Conservation (phyloP, 2,329 filamentous ascomycete genomes). For the Talaromyces sp. region DNA sequence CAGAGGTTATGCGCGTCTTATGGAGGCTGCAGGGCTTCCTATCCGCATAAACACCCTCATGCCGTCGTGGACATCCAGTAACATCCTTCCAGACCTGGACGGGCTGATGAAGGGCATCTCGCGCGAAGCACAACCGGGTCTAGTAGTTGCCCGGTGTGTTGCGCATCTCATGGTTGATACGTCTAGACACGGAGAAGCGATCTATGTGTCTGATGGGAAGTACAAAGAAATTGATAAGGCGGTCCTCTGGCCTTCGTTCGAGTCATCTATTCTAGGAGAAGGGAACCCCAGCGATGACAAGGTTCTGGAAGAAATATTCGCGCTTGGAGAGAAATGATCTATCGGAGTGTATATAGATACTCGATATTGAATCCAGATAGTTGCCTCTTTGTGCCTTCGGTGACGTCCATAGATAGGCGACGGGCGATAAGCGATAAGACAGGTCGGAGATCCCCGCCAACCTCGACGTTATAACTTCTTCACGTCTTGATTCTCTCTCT, state of each 20-base stretch:
- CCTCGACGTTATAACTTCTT: neutral
- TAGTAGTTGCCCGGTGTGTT: conserved; percentile 46
- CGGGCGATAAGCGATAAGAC: neutral
- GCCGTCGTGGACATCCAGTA: conserved; percentile 52
- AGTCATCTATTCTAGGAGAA: conserved; percentile 2
- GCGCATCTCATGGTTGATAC: conserved; percentile 48
- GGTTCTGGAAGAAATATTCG: neutral
- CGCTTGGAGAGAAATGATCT: neutral
- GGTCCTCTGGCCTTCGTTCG: neutral
- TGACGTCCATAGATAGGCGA: neutral
- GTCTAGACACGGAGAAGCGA: conserved; percentile 46
- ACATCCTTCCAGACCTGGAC: conserved; percentile 37
- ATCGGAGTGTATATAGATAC: neutral
- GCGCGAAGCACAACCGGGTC: conserved; percentile 41
- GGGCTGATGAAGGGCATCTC: neutral
- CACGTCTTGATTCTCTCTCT: neutral
- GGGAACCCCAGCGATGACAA: conserved; percentile 3
- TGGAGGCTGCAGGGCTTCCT: conserved; percentile 32
- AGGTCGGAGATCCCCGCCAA: neutral
- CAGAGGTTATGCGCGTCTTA: conserved; percentile 41
- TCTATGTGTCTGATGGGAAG: conserved; percentile 48
- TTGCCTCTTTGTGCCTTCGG: too few relatives aligned
- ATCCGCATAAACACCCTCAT: conserved; percentile 54
- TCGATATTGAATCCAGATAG: neutral
- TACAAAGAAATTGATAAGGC: conserved; percentile 53